Percentiles rank a stretch among this genome's conserved stretches.
These are phyloP conservation scores for Tuctoria greenei DNA, from an alignment of 176 grass and related monocot genomes.

Conservation along the genomic window DNA sequence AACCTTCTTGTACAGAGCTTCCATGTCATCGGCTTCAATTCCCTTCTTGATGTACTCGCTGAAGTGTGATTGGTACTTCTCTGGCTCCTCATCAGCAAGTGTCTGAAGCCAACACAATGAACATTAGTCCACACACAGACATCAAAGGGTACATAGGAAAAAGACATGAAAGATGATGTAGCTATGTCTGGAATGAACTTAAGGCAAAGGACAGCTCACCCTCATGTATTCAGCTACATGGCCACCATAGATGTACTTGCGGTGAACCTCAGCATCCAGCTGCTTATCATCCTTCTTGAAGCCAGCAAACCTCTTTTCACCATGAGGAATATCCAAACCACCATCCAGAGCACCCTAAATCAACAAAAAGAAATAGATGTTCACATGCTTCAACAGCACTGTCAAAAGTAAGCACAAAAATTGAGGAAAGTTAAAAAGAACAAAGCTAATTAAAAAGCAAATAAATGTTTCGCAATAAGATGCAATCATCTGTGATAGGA, in stretches of 20 bases:
- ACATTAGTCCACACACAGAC: not conserved
- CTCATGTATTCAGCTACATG: conserved; percentile 83
- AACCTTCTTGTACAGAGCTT: conserved; percentile 83
- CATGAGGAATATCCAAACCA: conserved; percentile 81
- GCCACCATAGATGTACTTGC: conserved; percentile 73
- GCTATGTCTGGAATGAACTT: too few species aligned
- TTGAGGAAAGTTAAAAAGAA: too few species aligned
- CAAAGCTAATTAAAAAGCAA: too few species aligned
- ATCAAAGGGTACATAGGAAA: too few species aligned
- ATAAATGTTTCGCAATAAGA: too few species aligned
- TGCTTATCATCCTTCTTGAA: conserved; percentile 74
- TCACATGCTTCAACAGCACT: too few species aligned
- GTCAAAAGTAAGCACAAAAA: not conserved
- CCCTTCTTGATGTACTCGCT: conserved; percentile 75
- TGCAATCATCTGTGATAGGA: too few species aligned
- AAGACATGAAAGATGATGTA: too few species aligned
- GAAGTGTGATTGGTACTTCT: conserved; percentile 79
- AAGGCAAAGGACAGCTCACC: conserved; percentile 35
- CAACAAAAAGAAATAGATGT: not conserved
- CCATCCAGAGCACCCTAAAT: conserved; percentile 76
- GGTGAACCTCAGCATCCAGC: conserved; percentile 70
- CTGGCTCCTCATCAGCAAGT: conserved; percentile 76
- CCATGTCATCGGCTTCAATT: conserved; percentile 62
- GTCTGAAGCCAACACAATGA: conserved; percentile 23
- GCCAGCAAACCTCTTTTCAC: conserved; percentile 87